These are phyloP conservation scores for Sporothrix variecibatus DNA, from an alignment of 2,329 filamentous ascomycete species.

Conservation along the genomic window DNA sequence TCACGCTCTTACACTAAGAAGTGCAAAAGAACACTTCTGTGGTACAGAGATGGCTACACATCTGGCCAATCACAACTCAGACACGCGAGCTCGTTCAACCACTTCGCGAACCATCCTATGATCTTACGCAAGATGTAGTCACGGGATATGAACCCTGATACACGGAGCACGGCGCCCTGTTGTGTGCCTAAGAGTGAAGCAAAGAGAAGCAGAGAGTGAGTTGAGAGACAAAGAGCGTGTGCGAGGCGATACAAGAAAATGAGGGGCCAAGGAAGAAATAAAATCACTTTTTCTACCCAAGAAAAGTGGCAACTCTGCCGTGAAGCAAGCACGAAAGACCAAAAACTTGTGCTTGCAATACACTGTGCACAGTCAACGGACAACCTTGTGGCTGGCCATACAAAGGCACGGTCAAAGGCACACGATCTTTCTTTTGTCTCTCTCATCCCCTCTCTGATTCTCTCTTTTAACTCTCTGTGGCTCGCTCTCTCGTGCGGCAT, in stretches of 20 bases:
- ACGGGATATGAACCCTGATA: not conserved
- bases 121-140: not conserved
- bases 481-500: not conserved
- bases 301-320: conserved; percentile 2
- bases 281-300: not conserved
- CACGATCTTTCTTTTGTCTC: not conserved
- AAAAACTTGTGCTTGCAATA: not conserved
- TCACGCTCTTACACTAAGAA: not conserved
- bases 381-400: not conserved
- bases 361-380: not conserved
- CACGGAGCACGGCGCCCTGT: not conserved
- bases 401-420: not conserved
- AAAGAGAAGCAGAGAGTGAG: not conserved
- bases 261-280: not conserved
- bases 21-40: not conserved
- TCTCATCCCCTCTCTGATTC: not conserved
- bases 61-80: not conserved
- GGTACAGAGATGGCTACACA: not conserved
- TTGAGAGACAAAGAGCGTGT: not conserved
- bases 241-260: not conserved
- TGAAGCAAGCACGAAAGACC: conserved; percentile 3
- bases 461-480: not conserved
- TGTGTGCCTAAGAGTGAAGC: not conserved
- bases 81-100: not conserved
- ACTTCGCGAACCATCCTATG: conserved; percentile 2